Percentiles rank a stretch among this genome's conserved stretches.
phyloP scores from a whole-genome alignment of 129 eudicot genomes.

The Lactuca sativa region DNA sequence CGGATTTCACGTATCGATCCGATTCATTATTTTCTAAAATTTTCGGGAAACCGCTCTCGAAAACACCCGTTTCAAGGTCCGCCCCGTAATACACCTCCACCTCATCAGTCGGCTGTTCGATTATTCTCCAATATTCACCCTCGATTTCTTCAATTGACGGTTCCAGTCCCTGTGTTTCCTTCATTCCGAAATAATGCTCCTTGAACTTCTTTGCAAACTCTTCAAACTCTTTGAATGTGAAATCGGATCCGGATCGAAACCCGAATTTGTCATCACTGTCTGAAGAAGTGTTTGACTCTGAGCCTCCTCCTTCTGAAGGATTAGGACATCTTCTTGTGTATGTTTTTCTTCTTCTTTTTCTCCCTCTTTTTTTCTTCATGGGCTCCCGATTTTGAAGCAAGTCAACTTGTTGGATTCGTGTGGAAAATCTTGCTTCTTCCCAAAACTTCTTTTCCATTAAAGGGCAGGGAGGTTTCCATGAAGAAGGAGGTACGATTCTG shows the following conservation, averaged over 20 bases:
- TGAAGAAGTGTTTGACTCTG: constrained; percentile 39
- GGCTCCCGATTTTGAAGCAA: constrained; percentile 80
- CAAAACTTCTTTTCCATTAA: constrained; percentile 46
- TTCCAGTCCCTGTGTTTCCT: constrained; percentile 32
- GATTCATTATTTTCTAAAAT: constrained; percentile 28
- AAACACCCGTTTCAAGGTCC: constrained; percentile 70
- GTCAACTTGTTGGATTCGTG: constrained; percentile 73
- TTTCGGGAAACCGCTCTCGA: constrained; percentile 73
- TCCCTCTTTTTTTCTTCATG: constrained; percentile 50
- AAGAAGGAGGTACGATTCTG: constrained; percentile 66
- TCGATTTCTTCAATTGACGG: constrained; percentile 71
- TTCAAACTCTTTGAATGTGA: constrained; percentile 59
- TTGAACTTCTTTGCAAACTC: constrained; percentile 52
- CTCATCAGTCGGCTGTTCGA: constrained; percentile 84
- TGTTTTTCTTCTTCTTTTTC: constrained; percentile 48
- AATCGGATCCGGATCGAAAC: constrained; percentile 67
- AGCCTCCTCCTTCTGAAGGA: not conserved
- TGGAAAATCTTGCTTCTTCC: constrained; percentile 62
- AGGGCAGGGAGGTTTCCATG: constrained; percentile 76
- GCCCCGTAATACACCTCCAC: constrained; percentile 91
- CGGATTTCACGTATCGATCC: constrained; percentile 49
- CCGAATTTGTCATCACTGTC: constrained; percentile 73
- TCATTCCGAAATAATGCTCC: constrained; percentile 49
- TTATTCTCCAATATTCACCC: constrained; percentile 87
- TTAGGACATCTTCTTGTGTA: constrained; percentile 26